phyloP scores from a whole-genome alignment of 31 red algal species.

The Endocladia muricata region DNA sequence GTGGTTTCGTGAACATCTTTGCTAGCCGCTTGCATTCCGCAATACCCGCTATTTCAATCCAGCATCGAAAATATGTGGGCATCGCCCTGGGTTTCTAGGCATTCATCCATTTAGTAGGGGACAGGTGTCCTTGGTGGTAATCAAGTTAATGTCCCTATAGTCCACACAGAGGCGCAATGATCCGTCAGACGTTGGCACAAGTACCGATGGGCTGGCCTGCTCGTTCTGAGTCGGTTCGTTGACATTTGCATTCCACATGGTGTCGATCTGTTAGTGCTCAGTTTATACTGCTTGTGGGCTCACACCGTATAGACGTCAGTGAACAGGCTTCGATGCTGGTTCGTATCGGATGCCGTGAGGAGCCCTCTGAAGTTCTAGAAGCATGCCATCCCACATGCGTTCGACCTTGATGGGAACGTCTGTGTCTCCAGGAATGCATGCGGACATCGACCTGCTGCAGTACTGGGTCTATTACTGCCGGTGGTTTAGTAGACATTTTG shows the following conservation, averaged over 20 bases:
- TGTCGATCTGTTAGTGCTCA: background rate
- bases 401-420: no score
- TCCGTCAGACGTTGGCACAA: background rate
- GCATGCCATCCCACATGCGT: no score
- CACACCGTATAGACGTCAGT: background rate
- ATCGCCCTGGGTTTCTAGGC: conserved; percentile 10
- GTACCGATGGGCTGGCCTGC: conserved; percentile 5
- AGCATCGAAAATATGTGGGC: background rate
- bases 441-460: no score
- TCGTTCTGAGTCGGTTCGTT: conserved; percentile 9
- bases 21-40: background rate
- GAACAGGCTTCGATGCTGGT: no score
- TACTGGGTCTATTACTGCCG: no score
- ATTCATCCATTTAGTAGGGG: conserved; percentile 23
- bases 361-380: no score
- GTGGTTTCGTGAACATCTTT: background rate
- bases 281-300: background rate
- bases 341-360: no score
- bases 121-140: conserved; percentile 19
- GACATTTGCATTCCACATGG: background rate
- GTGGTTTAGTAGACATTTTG: no score
- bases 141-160: conserved; percentile 1
- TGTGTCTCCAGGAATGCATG: no score
- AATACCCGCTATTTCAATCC: conserved; percentile 7
- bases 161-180: conserved; percentile 13